A percentile compares a stretch with the other conserved stretches of the same genome.
These are phyloP conservation scores for Aspergillus aculeatus DNA, from an alignment of 2,329 filamentous ascomycete species.

Conservation along the genomic window DNA sequence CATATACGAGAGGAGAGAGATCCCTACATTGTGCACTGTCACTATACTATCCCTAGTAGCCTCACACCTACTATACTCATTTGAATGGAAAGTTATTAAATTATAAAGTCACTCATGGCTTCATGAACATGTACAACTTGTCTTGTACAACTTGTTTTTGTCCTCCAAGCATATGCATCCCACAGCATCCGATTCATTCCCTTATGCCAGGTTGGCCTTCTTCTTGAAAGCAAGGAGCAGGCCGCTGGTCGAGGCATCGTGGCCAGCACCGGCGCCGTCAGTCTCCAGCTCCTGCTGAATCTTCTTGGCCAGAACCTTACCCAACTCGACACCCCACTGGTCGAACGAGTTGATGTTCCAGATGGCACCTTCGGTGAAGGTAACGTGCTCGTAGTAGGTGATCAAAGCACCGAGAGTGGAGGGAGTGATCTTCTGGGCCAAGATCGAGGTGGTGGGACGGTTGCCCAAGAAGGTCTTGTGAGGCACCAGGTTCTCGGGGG, in stretches of 20 bases:
- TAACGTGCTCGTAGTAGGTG: slow-evolving; percentile 98
- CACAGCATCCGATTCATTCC: background rate
- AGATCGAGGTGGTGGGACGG: slow-evolving; percentile 91
- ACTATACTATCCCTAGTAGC: background rate
- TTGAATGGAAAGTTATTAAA: slow-evolving; percentile 10
- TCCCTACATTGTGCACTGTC: too few species aligned
- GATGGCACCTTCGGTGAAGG: slow-evolving; percentile 93
- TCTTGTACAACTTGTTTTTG: slow-evolving; percentile 17
- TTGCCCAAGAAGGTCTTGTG: slow-evolving; percentile 99
- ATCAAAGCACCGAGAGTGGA: slow-evolving; percentile 92
- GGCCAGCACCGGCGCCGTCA: slow-evolving; percentile 66
- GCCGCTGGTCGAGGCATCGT: slow-evolving; percentile 85
- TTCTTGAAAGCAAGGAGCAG: slow-evolving; percentile 92
- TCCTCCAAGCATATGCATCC: background rate
- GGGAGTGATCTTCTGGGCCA: slow-evolving; percentile 91
- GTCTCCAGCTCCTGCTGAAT: slow-evolving; percentile 80
- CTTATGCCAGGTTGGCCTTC: slow-evolving; percentile 53
- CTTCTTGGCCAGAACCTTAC: slow-evolving; percentile 94
- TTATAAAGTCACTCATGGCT: slow-evolving; percentile 17
- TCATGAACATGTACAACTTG: slow-evolving; percentile 20
- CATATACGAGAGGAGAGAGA: too few species aligned
- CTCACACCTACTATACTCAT: background rate
- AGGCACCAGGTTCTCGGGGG: slow-evolving; percentile 64
- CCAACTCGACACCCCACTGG: slow-evolving; percentile 98
- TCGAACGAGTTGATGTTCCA: slow-evolving; percentile 99